These are phyloP conservation scores for Ophiocordyceps robertsii DNA, from an alignment of 2,329 filamentous ascomycete species.

Conservation along the genomic window DNA sequence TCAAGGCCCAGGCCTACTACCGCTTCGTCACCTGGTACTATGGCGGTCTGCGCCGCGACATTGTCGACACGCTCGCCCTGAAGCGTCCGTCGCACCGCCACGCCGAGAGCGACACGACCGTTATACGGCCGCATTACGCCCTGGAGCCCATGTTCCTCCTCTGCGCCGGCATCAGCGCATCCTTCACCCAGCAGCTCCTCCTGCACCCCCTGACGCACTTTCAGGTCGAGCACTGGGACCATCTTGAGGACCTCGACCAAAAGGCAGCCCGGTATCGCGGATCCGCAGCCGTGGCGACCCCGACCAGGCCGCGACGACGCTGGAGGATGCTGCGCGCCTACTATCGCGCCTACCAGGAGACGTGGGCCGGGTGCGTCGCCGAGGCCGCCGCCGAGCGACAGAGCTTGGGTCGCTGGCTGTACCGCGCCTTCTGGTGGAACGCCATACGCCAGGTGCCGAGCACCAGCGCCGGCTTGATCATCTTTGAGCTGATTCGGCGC, in stretches of 20 bases:
- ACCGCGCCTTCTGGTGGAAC: conserved; percentile 58
- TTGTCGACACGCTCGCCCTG: conserved; percentile 33
- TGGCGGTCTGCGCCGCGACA: conserved; percentile 39
- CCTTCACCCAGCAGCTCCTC: conserved; percentile 52
- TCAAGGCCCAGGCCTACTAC: conserved; percentile 63
- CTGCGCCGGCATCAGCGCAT: conserved; percentile 54
- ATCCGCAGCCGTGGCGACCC: conserved; percentile 13
- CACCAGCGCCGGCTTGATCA: conserved; percentile 63
- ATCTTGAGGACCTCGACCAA: conserved; percentile 58
- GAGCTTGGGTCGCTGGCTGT: conserved; percentile 50
- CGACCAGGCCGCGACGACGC: conserved; percentile 18
- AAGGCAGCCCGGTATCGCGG: conserved; percentile 34
- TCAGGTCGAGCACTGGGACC: conserved; percentile 60
- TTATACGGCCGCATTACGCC: conserved; percentile 62
- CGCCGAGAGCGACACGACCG: conserved; percentile 15
- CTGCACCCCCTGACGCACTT: conserved; percentile 60
- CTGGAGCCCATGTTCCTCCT: conserved; percentile 62
- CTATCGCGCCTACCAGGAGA: conserved; percentile 58
- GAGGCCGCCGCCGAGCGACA: conserved; percentile 43
- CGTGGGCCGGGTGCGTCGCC: conserved; percentile 43
- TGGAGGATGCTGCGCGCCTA: conserved; percentile 50
- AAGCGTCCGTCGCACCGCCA: conserved; percentile 24
- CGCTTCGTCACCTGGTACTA: conserved; percentile 60
- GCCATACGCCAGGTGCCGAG: conserved; percentile 64
- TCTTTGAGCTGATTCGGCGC: conserved; percentile 62